Base-by-base conservation (phyloP, 2,329 filamentous ascomycete genomes). In the Neopestalotiopsis clavispora region DNA sequence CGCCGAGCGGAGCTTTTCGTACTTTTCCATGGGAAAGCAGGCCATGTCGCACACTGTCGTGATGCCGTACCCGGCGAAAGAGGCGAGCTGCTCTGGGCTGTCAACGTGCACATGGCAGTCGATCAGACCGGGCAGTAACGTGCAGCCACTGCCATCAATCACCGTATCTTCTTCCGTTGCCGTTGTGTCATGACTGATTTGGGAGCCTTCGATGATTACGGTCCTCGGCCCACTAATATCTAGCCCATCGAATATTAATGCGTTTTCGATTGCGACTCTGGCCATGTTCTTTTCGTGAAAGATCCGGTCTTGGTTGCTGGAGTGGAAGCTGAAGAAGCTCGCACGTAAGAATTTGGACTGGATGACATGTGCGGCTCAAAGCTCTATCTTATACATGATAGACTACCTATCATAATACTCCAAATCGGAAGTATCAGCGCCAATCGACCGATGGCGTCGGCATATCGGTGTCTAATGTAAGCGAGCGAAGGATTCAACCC, bases 61-160 rank as follows among this genome's bases (percentile, higher is more conserved):
- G 32, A 66, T 34, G 23, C 64, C 64, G 23, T 68, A 71, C 10
- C 66, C 64, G 12, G 70, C 72, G 65, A 71, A 75, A 13, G 69
- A 56, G 30, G 68, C 69, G 1, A 75, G 68, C 64, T 75, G 69
- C 4, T 66, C 69, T 28, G 61, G 66, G n/a, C 68, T 68, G 58
- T 63, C 56, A 60, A 74, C 74, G 58, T 74, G 73, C 34, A 73
- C 74, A 58, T 75, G 73, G 62, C 72, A 72, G 68, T 75, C 74
- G 63, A 75, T 72, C 23, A 75, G 72, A n/a, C 74, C 73, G 6
- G 74, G 73, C 1, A 75, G 65, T 12, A 75, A 23, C 7, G 72
- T 75, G 66, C 72, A 72, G 20, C 73, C 72, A 3, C 67, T 73
- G n/a, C 72, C 72, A 58, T 74, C 71, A 42, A 75, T 62, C 14